Percentiles rank a stretch among this genome's conserved stretches.
Conservation (phyloP, 2,329 filamentous ascomycete genomes). For the Aspergillus sp. region DNA sequence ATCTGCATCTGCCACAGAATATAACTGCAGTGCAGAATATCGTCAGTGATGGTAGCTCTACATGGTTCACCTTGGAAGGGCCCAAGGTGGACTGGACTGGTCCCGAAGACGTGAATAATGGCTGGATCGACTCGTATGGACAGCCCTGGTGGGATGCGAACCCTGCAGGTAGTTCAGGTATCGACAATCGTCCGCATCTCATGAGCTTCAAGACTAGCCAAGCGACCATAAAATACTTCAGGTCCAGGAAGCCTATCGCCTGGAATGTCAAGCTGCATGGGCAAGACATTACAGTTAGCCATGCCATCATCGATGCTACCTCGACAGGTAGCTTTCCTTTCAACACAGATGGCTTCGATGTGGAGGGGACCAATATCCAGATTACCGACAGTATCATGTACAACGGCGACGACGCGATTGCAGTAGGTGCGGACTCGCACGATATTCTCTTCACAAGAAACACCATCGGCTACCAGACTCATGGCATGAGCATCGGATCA, state of each 20-base stretch:
- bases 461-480: slow-evolving; percentile 48
- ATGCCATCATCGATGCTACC: slow-evolving; percentile 45
- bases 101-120: slow-evolving; percentile 38
- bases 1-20: slow-evolving; percentile 47
- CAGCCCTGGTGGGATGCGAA: slow-evolving; percentile 52
- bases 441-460: slow-evolving; percentile 43
- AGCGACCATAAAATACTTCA: slow-evolving; percentile 43
- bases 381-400: slow-evolving; percentile 39
- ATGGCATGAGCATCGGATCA: slow-evolving; percentile 49
- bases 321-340: slow-evolving; percentile 45
- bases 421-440: slow-evolving; percentile 41
- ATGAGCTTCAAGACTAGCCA: slow-evolving; percentile 42
- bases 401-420: slow-evolving; percentile 50
- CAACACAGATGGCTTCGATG: slow-evolving; percentile 43
- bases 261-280: slow-evolving; percentile 47
- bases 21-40: slow-evolving; percentile 42
- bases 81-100: slow-evolving; percentile 32
- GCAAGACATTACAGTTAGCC: slow-evolving; percentile 43
- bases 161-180: slow-evolving; percentile 41
- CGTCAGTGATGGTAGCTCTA: slow-evolving; percentile 34
- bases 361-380: slow-evolving; percentile 31
- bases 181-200: slow-evolving; percentile 44
- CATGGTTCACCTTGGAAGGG: slow-evolving; percentile 42
- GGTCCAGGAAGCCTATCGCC: slow-evolving; percentile 48
- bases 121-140: slow-evolving; percentile 51